A percentile compares a stretch with the other conserved stretches of the same genome.
These are phyloP conservation scores for Pestalotiopsis sp. DNA, from an alignment of 2,329 filamentous ascomycete genomes.

Conservation along the genomic window DNA sequence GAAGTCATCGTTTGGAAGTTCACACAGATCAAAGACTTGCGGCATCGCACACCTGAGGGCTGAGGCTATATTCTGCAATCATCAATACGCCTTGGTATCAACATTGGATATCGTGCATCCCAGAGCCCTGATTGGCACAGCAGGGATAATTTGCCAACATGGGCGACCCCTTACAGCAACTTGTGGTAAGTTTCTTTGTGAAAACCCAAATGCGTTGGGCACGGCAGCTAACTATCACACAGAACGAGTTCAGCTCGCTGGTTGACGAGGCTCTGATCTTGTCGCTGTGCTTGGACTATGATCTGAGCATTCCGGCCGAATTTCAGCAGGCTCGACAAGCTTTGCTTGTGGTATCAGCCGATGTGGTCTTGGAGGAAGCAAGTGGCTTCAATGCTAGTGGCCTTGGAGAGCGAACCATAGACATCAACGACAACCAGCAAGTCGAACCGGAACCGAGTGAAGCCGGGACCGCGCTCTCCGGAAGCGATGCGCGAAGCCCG, in stretches of 20 bases:
- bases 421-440: constrained; percentile 19
- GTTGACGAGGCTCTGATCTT: constrained; percentile 79
- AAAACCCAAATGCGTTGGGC: no score
- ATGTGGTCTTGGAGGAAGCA: constrained; percentile 69
- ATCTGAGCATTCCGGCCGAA: constrained; percentile 57
- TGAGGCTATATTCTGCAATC: background rate
- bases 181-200: background rate
- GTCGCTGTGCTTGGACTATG: constrained; percentile 75
- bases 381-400: constrained; percentile 80
- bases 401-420: constrained; percentile 49
- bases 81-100: background rate
- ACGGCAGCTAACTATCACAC: background rate
- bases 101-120: background rate
- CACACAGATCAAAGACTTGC: background rate
- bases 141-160: background rate
- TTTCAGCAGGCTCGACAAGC: constrained; percentile 58
- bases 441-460: constrained; percentile 16
- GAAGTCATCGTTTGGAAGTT: background rate
- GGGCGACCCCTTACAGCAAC: background rate
- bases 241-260: constrained; percentile 74
- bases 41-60: background rate
- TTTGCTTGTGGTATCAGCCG: constrained; percentile 67
- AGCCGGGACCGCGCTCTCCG: constrained; percentile 9
- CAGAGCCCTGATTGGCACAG: background rate
- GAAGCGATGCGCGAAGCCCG: constrained; percentile 30